phyloP scores from a whole-genome alignment of 169 alveolate species.

The Eimeria falciformis region DNA sequence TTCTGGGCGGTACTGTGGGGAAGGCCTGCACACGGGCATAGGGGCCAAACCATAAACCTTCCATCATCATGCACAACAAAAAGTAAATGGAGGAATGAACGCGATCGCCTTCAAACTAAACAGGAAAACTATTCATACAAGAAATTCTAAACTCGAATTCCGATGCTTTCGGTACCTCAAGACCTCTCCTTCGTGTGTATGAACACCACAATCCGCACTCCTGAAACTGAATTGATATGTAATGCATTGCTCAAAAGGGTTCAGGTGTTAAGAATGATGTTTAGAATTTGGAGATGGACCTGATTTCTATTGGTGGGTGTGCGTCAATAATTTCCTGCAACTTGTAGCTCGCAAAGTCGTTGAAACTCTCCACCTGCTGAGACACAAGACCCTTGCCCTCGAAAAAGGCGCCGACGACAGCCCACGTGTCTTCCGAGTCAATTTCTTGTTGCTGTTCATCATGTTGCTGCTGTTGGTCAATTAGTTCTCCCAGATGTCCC shows the following conservation, averaged over 20 bases:
- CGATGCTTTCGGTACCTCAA: too few species aligned
- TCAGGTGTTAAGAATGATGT: too few species aligned
- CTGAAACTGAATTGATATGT: too few species aligned
- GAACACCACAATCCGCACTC: too few species aligned
- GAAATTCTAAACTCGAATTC: too few species aligned
- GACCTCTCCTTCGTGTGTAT: too few species aligned
- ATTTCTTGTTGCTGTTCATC: conserved; percentile 26
- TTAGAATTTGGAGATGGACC: conserved; percentile 48
- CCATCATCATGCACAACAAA: neutral
- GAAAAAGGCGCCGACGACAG: conserved; percentile 71
- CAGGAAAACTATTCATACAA: too few species aligned
- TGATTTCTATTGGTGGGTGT: conserved; percentile 93
- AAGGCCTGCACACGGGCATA: conserved; percentile 83
- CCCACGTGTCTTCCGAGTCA: conserved; percentile 78
- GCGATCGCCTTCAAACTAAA: neutral
- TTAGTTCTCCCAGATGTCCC: neutral
- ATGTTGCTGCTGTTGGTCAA: neutral
- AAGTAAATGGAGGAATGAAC: neutral
- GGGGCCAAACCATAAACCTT: too few species aligned
- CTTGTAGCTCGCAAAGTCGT: conserved; percentile 95
- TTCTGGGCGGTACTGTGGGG: conserved; percentile 92
- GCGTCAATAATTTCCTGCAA: conserved; percentile 96
- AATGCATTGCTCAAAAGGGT: too few species aligned
- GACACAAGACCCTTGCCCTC: conserved; percentile 93
- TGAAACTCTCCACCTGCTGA: conserved; percentile 97